A percentile compares a stretch with the other conserved stretches of the same genome.
phyloP scores from a whole-genome alignment of 2,329 filamentous ascomycete species.

The Sporothrix dimorphospora region DNA sequence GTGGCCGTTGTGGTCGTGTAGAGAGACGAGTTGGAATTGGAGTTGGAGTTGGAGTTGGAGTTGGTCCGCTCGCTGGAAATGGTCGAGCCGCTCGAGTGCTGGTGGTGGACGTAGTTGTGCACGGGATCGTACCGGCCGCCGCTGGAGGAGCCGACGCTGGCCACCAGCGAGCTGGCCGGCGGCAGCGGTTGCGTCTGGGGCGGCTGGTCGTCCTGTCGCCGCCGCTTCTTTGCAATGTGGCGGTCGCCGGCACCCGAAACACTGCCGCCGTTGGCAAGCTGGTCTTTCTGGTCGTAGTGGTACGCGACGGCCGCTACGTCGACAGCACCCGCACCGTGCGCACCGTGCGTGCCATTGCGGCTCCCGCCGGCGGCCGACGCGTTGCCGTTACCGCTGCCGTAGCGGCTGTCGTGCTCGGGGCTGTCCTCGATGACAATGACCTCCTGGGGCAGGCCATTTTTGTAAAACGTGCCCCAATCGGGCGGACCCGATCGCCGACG shows the following conservation, averaged over 20 bases:
- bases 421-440: slow-evolving; percentile 83
- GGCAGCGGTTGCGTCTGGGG: slow-evolving; percentile 35
- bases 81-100: slow-evolving; percentile 64
- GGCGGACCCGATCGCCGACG: slow-evolving; percentile 65
- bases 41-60: slow-evolving; percentile 67
- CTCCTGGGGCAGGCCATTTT: slow-evolving; percentile 80
- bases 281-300: slow-evolving; percentile 32
- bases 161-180: slow-evolving; percentile 29
- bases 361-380: slow-evolving; percentile 39
- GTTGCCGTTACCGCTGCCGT: slow-evolving; percentile 36
- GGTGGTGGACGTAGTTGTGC: slow-evolving; percentile 58
- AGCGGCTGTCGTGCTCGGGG: slow-evolving; percentile 55
- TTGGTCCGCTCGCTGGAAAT: slow-evolving; percentile 82
- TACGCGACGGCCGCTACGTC: slow-evolving; percentile 12
- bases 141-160: slow-evolving; percentile 46
- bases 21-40: slow-evolving; percentile 53
- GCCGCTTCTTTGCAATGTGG: slow-evolving; percentile 74
- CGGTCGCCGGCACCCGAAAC: slow-evolving; percentile 37
- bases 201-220: slow-evolving; percentile 62
- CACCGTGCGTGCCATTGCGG: not conserved
- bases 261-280: slow-evolving; percentile 12
- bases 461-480: slow-evolving; percentile 81
- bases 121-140: slow-evolving; percentile 68
- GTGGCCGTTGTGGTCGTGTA: slow-evolving; percentile 83
- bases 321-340: not conserved